A percentile compares a stretch with the other conserved stretches of the same genome.
Conservation (phyloP, 1,284 basidiomycete species). For the Cronartium ribicola region DNA sequence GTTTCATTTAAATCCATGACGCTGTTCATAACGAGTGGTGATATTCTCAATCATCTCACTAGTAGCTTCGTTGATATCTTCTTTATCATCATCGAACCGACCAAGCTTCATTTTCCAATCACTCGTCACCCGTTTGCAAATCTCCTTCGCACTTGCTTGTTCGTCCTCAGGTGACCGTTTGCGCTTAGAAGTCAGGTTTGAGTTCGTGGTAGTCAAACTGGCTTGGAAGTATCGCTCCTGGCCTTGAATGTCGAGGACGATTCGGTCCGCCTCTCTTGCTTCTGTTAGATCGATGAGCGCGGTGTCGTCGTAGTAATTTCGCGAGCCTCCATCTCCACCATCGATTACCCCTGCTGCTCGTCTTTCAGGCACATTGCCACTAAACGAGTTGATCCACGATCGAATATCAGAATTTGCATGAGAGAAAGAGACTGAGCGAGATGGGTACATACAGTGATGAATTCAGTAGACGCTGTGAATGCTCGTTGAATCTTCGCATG, state of each 20-base stretch:
- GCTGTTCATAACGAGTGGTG: slow-evolving; percentile 61
- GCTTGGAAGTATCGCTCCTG: slow-evolving; percentile 36
- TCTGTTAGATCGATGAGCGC: slow-evolving; percentile 20
- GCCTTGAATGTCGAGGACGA: slow-evolving; percentile 31
- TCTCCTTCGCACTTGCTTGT: not conserved
- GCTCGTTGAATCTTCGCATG: slow-evolving; percentile 95
- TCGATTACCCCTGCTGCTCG: slow-evolving; percentile 32
- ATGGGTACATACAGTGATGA: slow-evolving; percentile 50
- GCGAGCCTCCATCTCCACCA: slow-evolving; percentile 32
- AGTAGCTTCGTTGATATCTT: slow-evolving; percentile 64
- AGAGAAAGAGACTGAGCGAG: slow-evolving; percentile 22
- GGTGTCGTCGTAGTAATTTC: slow-evolving; percentile 37
- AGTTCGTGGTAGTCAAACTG: not conserved
- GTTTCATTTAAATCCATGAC: slow-evolving; percentile 55
- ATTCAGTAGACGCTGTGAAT: slow-evolving; percentile 80
- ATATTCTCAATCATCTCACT: slow-evolving; percentile 73
- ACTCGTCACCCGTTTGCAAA: slow-evolving; percentile 1
- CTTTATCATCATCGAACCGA: slow-evolving; percentile 6
- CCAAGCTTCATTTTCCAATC: slow-evolving; percentile 33
- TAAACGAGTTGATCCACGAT: not conserved
- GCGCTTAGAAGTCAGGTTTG: not conserved
- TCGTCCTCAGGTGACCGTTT: slow-evolving; percentile 29
- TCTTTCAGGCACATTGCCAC: slow-evolving; percentile 25
- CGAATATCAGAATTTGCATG: not conserved
- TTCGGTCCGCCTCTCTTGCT: slow-evolving; percentile 14